phyloP scores from a whole-genome alignment of 495 filamentous ascomycete species.

The Beverwykella pulmonaria region DNA sequence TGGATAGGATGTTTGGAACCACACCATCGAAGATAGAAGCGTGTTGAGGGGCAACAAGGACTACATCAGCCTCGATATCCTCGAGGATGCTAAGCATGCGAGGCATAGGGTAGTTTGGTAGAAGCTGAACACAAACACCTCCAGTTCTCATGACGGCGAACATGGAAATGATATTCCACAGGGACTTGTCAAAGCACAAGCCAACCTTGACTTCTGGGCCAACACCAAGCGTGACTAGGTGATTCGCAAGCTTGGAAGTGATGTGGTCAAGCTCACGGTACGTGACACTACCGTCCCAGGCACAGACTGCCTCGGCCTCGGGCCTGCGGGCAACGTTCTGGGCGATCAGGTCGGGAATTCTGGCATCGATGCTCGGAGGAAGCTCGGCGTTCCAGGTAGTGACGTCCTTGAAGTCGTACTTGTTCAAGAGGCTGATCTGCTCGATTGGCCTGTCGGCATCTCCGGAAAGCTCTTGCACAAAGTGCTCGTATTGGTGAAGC shows the following conservation, averaged over 20 bases:
- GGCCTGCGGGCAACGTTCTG: conserved; percentile 14
- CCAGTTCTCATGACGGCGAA: conserved; percentile 49
- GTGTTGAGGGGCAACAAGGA: conserved; percentile 22
- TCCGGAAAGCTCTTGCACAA: conserved; percentile 28
- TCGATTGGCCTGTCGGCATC: conserved; percentile 41
- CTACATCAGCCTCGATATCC: conserved; percentile 19
- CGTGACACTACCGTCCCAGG: conserved; percentile 42
- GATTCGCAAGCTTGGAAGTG: conserved; percentile 29
- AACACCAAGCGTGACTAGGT: conserved; percentile 45
- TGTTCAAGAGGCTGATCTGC: conserved; percentile 22
- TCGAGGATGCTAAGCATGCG: conserved; percentile 25
- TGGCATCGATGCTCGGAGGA: conserved; percentile 11
- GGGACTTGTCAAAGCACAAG: conserved; percentile 57
- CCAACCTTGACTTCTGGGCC: conserved; percentile 54
- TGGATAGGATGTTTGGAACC: conserved; percentile 5
- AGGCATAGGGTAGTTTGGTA: conserved; percentile 23
- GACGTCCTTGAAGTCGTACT: conserved; percentile 19
- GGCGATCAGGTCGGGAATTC: conserved; percentile 29
- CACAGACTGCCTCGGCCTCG: conserved; percentile 25
- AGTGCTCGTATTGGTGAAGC: conserved; percentile 33
- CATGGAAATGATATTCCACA: conserved; percentile 48
- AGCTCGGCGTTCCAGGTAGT: conserved; percentile 27
- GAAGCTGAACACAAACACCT: conserved; percentile 36
- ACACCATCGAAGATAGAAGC: conserved; percentile 23
- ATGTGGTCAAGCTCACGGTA: conserved; percentile 25